Base-by-base conservation (phyloP, 441 rosid species). In the Eutrema salsugineum region DNA sequence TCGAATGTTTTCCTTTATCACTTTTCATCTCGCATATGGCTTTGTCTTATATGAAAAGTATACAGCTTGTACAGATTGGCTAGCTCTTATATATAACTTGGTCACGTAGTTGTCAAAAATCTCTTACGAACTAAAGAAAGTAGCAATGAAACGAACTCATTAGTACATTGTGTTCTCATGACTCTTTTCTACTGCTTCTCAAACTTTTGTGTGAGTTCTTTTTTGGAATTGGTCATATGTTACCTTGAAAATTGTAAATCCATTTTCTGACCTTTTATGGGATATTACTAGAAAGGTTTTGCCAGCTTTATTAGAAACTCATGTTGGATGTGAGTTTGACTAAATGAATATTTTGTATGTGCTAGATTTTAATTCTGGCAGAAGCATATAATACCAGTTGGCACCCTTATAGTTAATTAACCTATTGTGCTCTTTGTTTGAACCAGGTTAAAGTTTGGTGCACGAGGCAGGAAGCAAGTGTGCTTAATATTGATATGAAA, bases 381-480 rank as follows among this genome's bases (percentile, higher is more conserved):
- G 42, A 60, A 39, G 43, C 32, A 17, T 60, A 22, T 24, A 12
- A 40, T 7, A 63, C 39, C 56, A 42, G 38, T 16, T 24, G 44
- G 57, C 48, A 24, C 56, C 19, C 43, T 30, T 15, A 22, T 20
- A 55, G 22, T 46, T 38, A 42, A 6, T 17, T 44, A 63, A 2
- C 42, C 46, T 46, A 38, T 28, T 56, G 16, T 70, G 27, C 24
- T 36, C 1, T 66, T 32, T 51, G 65, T 43, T 44, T 59, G 60
- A 46, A 83, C 63, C 88, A 96, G 99, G 99, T 91, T 46, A 96
- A 96, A 83, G 97, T 96, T 78, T 96, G 99, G 99, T 89, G 97
- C 88, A 91, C 93, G 46, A 90, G 80, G 67, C 97, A 91, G 81
- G 99, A 96, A 84, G 91, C 97, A 58, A 91, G 99, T 35, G 96